Evolutionary conservation across 1,139 yeast genomes (phyloP), one percentile per base, ranked within the genome.

Genomic region (Pichia sp.): DNA sequence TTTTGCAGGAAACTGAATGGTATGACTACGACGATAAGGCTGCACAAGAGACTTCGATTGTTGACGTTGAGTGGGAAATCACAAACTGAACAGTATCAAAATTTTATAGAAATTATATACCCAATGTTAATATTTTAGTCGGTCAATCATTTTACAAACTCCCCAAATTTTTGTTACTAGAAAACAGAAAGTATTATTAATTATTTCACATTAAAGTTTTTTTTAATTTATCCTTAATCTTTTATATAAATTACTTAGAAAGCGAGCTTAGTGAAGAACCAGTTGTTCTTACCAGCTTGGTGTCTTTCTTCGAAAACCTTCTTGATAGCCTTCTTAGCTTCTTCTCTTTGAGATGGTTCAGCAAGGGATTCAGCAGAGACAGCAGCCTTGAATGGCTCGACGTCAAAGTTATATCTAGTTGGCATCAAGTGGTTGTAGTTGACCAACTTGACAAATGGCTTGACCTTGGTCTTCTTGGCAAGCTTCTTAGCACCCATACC

Each of bases 381-480:
- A 70, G 83, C 87, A 69, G 87, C 72, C 85, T 93, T 93, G 84
- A 95, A 85, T 66, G 91, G 79, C 75, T 93, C 98, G 70, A 93
- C 95, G 74, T 93, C 98, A 72, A 95, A 85, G 60, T 96, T 84
- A 88, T 95, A 95, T 85, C 99, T 93, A 72, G 99, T 95, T 82
- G 99, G 99, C 95, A 95, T 86, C 77, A 95, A 83, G 79, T 95
- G 99, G 93, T 90, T 91, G 96, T 91, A 95, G 97, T 95, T 95
- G 75, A 95, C 84, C 73, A 88, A 91, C 85, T 93, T 95, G 81
- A 95, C 90, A 78, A 95, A 95, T 71, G 99, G 98, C 93, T 95
- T 95, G 74, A 95, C 91, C 83, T 86, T 88, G 71, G 96, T 88
- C 83, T 96, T 88, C 87, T 89, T 89, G 69, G 96, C 95, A 70